Evolutionary conservation across 139 green algal species (phyloP).

Genomic region (Ostreobium quekettii): DNA sequence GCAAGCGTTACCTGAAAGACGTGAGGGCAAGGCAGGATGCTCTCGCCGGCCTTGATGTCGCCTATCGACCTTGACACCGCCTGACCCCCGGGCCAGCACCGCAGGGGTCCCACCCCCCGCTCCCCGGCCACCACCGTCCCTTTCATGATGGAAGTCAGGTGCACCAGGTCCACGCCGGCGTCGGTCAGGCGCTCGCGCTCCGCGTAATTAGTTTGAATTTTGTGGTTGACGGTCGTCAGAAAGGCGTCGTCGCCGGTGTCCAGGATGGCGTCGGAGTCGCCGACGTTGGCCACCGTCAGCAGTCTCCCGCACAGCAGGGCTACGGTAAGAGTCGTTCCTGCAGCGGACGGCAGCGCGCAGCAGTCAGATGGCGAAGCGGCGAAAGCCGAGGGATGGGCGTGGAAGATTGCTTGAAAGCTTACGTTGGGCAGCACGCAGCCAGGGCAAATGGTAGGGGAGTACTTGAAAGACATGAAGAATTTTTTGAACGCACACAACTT

Average conservation of each 20-base stretch:
- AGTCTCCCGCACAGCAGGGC: slow-evolving; percentile 31
- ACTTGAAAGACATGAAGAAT: too few relatives aligned
- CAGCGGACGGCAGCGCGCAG: too few relatives aligned
- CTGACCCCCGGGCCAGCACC: slow-evolving; percentile 81
- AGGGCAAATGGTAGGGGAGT: too few relatives aligned
- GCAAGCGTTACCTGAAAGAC: too few relatives aligned
- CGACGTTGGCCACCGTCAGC: slow-evolving; percentile 50
- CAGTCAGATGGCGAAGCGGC: too few relatives aligned
- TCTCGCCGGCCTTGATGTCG: slow-evolving; percentile 69
- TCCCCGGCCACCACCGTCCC: slow-evolving; percentile 42
- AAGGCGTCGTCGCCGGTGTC: too few relatives aligned
- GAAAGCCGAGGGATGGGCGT: too few relatives aligned
- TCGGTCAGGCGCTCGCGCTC: slow-evolving; percentile 51
- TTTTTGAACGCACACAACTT: too few relatives aligned
- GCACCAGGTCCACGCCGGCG: slow-evolving; percentile 44
- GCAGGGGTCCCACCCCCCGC: slow-evolving; percentile 70
- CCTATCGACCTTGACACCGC: slow-evolving; percentile 75
- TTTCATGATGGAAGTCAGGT: slow-evolving; percentile 47
- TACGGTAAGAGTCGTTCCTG: slow-evolving; percentile 4
- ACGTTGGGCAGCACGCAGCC: too few relatives aligned
- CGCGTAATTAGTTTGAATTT: too few relatives aligned
- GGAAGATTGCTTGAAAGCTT: too few relatives aligned
- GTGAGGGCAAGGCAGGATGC: slow-evolving; percentile 13
- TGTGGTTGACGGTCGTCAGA: too few relatives aligned
- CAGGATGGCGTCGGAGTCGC: slow-evolving; percentile 55